A percentile compares a stretch with the other conserved stretches of the same genome.
phyloP scores from a whole-genome alignment of 2,329 filamentous ascomycete species.

The Dothidotthia symphoricarpi region DNA sequence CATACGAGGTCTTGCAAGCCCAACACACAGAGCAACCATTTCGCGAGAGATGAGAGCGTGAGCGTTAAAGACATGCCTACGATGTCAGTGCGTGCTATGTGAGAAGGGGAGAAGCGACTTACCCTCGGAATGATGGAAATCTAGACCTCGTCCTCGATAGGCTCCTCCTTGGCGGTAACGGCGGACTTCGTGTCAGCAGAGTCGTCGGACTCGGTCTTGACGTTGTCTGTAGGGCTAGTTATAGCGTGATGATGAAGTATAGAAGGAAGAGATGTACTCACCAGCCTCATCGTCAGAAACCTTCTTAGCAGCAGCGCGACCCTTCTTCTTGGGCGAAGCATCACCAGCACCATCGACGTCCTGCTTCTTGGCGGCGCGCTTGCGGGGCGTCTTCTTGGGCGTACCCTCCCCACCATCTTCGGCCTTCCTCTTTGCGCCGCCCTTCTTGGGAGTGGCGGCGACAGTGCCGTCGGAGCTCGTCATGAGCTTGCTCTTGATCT shows the following conservation, averaged over 20 bases:
- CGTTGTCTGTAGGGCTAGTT: conserved; percentile 1
- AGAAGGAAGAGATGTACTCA: conserved; percentile 4
- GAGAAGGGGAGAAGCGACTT: not conserved
- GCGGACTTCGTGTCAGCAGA: conserved; percentile 1
- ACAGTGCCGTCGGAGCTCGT: conserved; percentile 7
- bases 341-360: conserved; percentile 29
- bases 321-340: conserved; percentile 34
- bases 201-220: conserved; percentile 10
- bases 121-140: conserved; percentile 1
- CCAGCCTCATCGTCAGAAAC: conserved; percentile 15
- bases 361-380: conserved; percentile 36
- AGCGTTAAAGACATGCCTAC: not conserved
- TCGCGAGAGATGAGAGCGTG: not conserved
- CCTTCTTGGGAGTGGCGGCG: conserved; percentile 24
- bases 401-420: conserved; percentile 15
- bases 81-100: not conserved
- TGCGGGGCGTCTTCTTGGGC: conserved; percentile 31
- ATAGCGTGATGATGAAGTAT: conserved; percentile 6
- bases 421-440: conserved; percentile 18
- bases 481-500: conserved; percentile 36
- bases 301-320: conserved; percentile 25
- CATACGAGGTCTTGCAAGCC: no score
- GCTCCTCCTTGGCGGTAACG: conserved; percentile 3
- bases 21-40: not conserved
- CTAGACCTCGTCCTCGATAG: conserved; percentile 15